Evolutionary conservation across 768 basidiomycete species (phyloP).

Genomic region (Termitomyces sp.): DNA sequence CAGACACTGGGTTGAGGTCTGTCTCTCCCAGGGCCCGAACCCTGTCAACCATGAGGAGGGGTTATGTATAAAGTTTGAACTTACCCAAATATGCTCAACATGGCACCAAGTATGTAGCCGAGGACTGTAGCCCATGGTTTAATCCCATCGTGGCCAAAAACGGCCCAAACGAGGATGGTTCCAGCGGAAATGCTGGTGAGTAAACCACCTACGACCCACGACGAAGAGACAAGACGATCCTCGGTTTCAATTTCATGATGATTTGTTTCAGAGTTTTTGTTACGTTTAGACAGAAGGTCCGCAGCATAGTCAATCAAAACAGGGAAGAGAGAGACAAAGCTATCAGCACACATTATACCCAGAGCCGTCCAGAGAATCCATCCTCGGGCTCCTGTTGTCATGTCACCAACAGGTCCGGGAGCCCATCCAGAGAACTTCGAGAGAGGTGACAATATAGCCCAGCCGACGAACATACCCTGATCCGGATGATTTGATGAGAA

Average conservation of each 20-base stretch:
- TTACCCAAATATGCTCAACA: constrained; percentile 86
- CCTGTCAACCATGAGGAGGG: constrained; percentile 28
- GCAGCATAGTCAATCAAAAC: constrained; percentile 52
- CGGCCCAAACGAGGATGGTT: constrained; percentile 76
- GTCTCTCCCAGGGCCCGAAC: constrained; percentile 96
- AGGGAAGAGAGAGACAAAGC: constrained; percentile 79
- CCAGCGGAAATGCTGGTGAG: constrained; percentile 58
- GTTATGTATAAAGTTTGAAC: constrained; percentile 17
- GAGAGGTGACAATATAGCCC: constrained; percentile 90
- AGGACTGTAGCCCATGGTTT: constrained; percentile 92
- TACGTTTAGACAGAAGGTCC: constrained; percentile 24
- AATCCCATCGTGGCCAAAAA: constrained; percentile 90
- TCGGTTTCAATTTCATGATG: constrained; percentile 71
- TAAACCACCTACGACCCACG: constrained; percentile 75
- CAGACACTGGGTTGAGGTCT: constrained; percentile 89
- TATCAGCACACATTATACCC: constrained; percentile 94
- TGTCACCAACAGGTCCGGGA: constrained; percentile 85
- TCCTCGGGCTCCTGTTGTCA: constrained; percentile 83
- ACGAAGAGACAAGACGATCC: constrained; percentile 74
- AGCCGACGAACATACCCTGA: constrained; percentile 94
- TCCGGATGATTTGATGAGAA: constrained; percentile 1
- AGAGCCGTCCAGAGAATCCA: constrained; percentile 98
- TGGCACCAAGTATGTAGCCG: constrained; percentile 76
- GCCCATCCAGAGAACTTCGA: constrained; percentile 86
- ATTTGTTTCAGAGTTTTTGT: constrained; percentile 21